Conservation (phyloP, 2,329 filamentous ascomycete species). For the Ambrosiella xylebori region DNA sequence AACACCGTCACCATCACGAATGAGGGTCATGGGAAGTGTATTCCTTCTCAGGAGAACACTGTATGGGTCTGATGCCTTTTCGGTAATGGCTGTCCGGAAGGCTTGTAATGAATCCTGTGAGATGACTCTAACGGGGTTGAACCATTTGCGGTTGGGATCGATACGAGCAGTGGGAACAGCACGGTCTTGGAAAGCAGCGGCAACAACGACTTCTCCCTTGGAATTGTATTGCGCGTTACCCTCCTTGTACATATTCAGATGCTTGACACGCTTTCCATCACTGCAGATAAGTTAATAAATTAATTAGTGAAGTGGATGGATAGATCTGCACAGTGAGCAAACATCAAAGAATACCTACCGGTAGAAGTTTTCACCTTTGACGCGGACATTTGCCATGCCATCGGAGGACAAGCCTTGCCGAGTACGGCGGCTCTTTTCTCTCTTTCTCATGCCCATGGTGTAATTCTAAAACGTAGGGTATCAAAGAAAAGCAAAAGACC, state of each 20-base stretch:
- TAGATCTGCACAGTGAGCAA: too few relatives aligned
- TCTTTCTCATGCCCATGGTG: conserved; percentile 77
- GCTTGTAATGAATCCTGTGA: conserved; percentile 72
- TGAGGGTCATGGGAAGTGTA: conserved; percentile 90
- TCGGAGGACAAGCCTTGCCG: conserved; percentile 72
- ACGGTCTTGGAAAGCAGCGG: conserved; percentile 67
- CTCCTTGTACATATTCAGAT: conserved; percentile 78
- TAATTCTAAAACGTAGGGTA: conserved; percentile 10
- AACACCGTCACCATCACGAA: conserved; percentile 53
- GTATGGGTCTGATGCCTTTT: conserved; percentile 80
- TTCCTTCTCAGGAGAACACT: conserved; percentile 91
- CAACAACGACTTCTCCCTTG: conserved; percentile 66
- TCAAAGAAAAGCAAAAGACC: conserved; percentile 14
- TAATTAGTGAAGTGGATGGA: neutral
- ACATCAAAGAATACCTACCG: conserved; percentile 31
- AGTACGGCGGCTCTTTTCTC: conserved; percentile 66
- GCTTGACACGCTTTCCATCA: conserved; percentile 72
- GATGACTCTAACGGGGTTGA: conserved; percentile 77
- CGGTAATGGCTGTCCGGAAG: conserved; percentile 83
- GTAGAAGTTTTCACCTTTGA: conserved; percentile 98
- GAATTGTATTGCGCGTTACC: conserved; percentile 70
- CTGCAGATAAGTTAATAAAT: conserved; percentile 17
- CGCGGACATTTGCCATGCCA: conserved; percentile 79
- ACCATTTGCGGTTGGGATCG: conserved; percentile 96
- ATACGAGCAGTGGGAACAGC: conserved; percentile 71